Percentiles rank a stretch among this genome's conserved stretches.
Conservation (phyloP, 169 alveolate genomes). For the Plasmodium gonderi region DNA sequence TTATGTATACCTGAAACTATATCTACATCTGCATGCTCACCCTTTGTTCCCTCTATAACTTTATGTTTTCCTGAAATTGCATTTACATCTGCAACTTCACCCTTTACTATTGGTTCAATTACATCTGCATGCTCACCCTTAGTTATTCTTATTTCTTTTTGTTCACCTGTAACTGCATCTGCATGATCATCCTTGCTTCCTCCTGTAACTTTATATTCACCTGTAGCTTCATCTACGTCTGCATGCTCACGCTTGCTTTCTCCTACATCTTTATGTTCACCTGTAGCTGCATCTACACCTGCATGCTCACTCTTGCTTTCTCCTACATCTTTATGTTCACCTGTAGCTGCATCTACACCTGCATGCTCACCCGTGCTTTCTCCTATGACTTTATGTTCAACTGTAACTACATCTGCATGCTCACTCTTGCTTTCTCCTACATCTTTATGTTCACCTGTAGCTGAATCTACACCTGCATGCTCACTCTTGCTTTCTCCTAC, state of each 20-base stretch:
- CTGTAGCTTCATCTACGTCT: background rate
- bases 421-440: background rate
- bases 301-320: no score
- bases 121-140: no score
- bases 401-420: background rate
- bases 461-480: background rate
- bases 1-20: background rate
- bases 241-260: no score
- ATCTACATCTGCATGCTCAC: background rate
- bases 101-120: background rate
- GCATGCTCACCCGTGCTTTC: background rate
- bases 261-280: no score
- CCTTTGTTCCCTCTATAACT: no score
- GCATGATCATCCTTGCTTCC: background rate
- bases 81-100: no score
- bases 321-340: background rate
- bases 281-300: no score
- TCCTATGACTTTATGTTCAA: background rate
- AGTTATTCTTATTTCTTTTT: background rate
- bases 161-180: background rate
- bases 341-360: background rate
- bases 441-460: background rate
- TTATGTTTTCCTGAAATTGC: no score
- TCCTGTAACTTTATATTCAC: background rate
- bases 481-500: background rate